These are phyloP conservation scores for Talaromyces sp. DNA, from an alignment of 2,329 filamentous ascomycete species.

Conservation along the genomic window DNA sequence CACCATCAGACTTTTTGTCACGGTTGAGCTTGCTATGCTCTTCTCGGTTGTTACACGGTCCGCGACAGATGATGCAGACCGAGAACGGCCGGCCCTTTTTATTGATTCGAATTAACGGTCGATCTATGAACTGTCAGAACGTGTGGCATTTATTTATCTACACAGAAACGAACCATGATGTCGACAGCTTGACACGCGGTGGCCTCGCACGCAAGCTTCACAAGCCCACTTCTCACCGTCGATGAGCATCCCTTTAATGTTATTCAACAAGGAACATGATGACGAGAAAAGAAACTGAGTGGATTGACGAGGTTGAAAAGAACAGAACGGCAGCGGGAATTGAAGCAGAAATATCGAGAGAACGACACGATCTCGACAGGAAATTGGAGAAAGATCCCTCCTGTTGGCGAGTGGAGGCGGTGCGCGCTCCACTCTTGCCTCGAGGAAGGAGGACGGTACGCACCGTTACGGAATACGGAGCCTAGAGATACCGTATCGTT, in stretches of 20 bases:
- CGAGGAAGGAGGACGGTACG: not conserved
- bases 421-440: constrained; percentile 2
- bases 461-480: not conserved
- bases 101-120: constrained; percentile 89
- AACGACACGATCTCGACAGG: not conserved
- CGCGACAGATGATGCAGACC: constrained; percentile 95
- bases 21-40: constrained; percentile 97
- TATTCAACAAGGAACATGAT: constrained; percentile 21
- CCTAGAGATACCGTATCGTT: not conserved
- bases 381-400: not conserved
- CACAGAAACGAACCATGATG: constrained; percentile 71
- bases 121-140: constrained; percentile 63
- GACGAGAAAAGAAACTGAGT: not conserved
- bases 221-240: constrained; percentile 98
- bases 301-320: not conserved
- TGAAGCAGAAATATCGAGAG: not conserved
- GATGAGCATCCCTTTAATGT: constrained; percentile 65
- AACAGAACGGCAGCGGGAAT: constrained; percentile 60
- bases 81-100: constrained; percentile 97
- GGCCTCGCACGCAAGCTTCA: constrained; percentile 95
- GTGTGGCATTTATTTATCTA: not conserved
- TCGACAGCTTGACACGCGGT: constrained; percentile 97
- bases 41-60: constrained; percentile 91
- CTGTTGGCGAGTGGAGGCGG: constrained; percentile 6
- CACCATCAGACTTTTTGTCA: constrained; percentile 57